A percentile compares a stretch with the other conserved stretches of the same genome.
These are phyloP conservation scores for Domatiomyces globalis DNA, from an alignment of 2,329 filamentous ascomycete genomes.

Conservation along the genomic window DNA sequence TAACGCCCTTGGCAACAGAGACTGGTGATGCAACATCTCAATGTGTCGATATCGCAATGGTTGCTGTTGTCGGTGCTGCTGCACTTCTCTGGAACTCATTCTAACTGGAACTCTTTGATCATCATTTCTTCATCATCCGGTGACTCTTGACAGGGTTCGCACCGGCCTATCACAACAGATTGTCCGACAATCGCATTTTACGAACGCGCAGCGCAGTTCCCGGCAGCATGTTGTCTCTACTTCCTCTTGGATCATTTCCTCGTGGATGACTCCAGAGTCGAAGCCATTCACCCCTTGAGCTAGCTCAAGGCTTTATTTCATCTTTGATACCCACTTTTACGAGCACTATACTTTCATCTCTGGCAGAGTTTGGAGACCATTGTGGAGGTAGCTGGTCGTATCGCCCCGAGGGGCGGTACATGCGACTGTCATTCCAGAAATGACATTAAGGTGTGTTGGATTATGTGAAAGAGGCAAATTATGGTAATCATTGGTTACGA, in stretches of 20 bases:
- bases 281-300: background rate
- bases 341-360: background rate
- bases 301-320: background rate
- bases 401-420: background rate
- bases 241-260: background rate
- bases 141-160: background rate
- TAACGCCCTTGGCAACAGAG: background rate
- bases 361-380: background rate
- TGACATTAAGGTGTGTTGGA: no score
- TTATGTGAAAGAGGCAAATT: no score
- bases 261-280: background rate
- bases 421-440: no score
- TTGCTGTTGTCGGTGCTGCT: background rate
- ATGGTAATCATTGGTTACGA: no score
- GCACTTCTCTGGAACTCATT: background rate
- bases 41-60: background rate
- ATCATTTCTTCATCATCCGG: background rate
- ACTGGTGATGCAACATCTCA: background rate
- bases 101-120: background rate
- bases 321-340: background rate
- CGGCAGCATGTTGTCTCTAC: background rate
- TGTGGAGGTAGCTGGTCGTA: background rate
- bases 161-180: no score
- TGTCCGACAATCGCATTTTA: background rate
- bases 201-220: background rate